These are phyloP conservation scores for Fusarium torulosum DNA, from an alignment of 2,329 filamentous ascomycete genomes.

Conservation along the genomic window DNA sequence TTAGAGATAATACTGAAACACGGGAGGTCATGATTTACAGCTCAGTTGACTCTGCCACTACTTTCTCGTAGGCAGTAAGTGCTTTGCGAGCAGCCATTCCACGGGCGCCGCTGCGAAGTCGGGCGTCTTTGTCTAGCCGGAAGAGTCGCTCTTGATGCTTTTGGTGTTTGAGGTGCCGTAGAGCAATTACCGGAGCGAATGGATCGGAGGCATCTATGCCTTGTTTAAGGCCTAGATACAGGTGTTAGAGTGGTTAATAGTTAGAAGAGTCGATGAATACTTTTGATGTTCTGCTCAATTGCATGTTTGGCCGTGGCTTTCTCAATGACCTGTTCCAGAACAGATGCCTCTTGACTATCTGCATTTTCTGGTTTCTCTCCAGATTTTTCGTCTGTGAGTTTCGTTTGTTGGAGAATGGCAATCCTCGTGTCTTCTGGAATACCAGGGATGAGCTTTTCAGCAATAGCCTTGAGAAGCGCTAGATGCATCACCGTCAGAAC, in stretches of 20 bases:
- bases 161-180: constrained; percentile 73
- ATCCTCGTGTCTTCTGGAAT: constrained; percentile 75
- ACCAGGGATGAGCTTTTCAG: constrained; percentile 82
- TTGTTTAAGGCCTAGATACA: constrained; percentile 63
- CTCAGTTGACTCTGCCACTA: constrained; percentile 68
- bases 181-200: constrained; percentile 68
- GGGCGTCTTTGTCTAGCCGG: constrained; percentile 78
- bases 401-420: constrained; percentile 77
- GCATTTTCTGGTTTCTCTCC: constrained; percentile 28
- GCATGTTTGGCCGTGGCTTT: constrained; percentile 67
- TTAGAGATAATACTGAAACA: neutral
- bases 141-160: constrained; percentile 73
- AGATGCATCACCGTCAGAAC: constrained; percentile 1
- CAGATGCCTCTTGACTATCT: constrained; percentile 53
- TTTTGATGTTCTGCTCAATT: constrained; percentile 70
- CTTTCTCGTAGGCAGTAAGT: constrained; percentile 75
- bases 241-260: neutral
- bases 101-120: constrained; percentile 78
- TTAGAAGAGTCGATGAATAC: constrained; percentile 51
- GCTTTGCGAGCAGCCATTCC: constrained; percentile 83
- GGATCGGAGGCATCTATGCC: constrained; percentile 70
- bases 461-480: constrained; percentile 81
- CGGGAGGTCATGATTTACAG: constrained; percentile 55
- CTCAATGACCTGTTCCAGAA: constrained; percentile 77
- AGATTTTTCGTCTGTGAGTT: constrained; percentile 51